A percentile compares a stretch with the other conserved stretches of the same genome.
Conservation (phyloP, 2,329 filamentous ascomycete species). For the Phialophora expanda region DNA sequence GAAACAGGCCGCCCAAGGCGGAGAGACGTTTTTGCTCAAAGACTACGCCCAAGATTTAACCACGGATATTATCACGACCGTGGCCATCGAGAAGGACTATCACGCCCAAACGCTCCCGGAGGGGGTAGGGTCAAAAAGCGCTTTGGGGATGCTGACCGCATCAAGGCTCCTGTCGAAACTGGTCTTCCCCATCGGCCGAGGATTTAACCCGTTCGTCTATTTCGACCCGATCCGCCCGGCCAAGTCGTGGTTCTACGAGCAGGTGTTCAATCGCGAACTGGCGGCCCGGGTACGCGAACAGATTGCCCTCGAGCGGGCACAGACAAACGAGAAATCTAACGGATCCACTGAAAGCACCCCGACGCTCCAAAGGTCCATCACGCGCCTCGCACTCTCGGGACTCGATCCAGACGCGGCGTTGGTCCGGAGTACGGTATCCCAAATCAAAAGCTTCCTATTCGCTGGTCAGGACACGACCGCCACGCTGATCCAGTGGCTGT, state of each 20-base stretch:
- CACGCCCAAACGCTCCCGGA: constrained; percentile 30
- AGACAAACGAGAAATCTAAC: neutral
- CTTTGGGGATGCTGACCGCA: constrained; percentile 30
- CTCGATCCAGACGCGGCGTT: constrained; percentile 28
- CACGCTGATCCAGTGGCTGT: constrained; percentile 38
- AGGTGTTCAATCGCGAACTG: constrained; percentile 29
- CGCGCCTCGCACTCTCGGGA: constrained; percentile 28
- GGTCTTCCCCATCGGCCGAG: constrained; percentile 27
- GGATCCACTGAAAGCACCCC: neutral
- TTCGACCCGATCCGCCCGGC: constrained; percentile 26
- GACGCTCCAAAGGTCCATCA: constrained; percentile 25
- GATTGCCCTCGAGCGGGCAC: constrained; percentile 16
- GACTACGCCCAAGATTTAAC: constrained; percentile 48
- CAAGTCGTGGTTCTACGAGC: constrained; percentile 34
- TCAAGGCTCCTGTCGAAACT: constrained; percentile 22
- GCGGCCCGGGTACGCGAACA: constrained; percentile 26
- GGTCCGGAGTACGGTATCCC: constrained; percentile 32
- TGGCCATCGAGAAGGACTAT: constrained; percentile 43
- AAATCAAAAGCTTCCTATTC: constrained; percentile 38
- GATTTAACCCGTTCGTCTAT: constrained; percentile 27
- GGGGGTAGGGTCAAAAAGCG: constrained; percentile 31
- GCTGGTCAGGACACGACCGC: constrained; percentile 39
- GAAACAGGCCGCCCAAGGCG: constrained; percentile 40
- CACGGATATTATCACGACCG: constrained; percentile 50
- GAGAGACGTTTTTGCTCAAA: constrained; percentile 47